Conservation (phyloP, 345 rosid species). For the Bretschneidera sinensis region DNA sequence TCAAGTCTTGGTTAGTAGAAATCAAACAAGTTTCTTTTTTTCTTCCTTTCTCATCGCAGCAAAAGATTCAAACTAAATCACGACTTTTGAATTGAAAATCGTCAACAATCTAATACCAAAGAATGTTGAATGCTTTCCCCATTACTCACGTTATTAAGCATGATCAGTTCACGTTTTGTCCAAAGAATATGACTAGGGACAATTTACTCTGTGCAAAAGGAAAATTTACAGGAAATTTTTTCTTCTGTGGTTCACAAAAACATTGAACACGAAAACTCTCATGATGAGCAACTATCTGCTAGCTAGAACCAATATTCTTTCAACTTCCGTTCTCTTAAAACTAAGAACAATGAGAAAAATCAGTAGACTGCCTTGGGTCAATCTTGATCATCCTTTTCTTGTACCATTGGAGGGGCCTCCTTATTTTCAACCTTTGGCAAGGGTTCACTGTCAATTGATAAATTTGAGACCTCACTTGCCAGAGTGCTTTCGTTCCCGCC, state of each 20-base stretch:
- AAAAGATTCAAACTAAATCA: too few species aligned
- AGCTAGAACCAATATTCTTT: neutral
- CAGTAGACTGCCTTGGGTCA: neutral
- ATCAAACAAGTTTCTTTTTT: too few species aligned
- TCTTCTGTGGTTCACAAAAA: neutral
- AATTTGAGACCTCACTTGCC: constrained; percentile 28
- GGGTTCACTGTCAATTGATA: constrained; percentile 13
- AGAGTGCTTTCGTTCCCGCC: constrained; percentile 21
- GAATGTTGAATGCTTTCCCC: too few species aligned
- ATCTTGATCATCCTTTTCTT: too few species aligned
- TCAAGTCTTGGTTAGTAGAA: too few species aligned
- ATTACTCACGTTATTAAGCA: too few species aligned
- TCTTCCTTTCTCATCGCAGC: too few species aligned
- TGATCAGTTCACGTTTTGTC: neutral
- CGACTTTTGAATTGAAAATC: too few species aligned
- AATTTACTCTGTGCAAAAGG: neutral
- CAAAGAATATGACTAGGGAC: neutral
- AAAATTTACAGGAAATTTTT: neutral
- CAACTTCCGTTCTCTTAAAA: neutral
- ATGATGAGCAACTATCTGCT: neutral
- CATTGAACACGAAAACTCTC: too few species aligned
- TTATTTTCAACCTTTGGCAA: too few species aligned
- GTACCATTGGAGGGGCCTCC: too few species aligned
- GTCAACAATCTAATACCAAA: too few species aligned
- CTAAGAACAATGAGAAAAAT: neutral